These are phyloP conservation scores for Salvia rosmarinus DNA, from an alignment of 257 asterid species.

Conservation along the genomic window DNA sequence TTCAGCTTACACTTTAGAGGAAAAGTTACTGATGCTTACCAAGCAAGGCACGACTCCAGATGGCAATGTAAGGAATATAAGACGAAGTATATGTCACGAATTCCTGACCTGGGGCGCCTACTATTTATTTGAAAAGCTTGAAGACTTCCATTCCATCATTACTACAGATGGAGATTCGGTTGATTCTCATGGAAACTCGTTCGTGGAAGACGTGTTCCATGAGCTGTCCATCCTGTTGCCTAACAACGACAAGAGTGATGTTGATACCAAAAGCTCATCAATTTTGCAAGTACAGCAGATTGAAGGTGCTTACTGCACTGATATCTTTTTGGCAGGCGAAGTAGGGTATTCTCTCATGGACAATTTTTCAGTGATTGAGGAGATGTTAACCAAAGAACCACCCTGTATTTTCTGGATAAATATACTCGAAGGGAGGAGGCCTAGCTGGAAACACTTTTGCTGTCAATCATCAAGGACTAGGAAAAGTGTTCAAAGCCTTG, in stretches of 20 bases:
- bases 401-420: slow-evolving; percentile 55
- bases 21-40: slow-evolving; percentile 54
- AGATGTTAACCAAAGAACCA: slow-evolving; percentile 38
- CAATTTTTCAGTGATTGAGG: slow-evolving; percentile 36
- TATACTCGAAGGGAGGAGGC: slow-evolving; percentile 49
- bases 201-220: slow-evolving; percentile 53
- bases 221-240: slow-evolving; percentile 53
- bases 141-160: slow-evolving; percentile 33
- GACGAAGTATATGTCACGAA: slow-evolving; percentile 46
- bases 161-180: slow-evolving; percentile 29
- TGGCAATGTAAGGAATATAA: slow-evolving; percentile 36
- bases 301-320: slow-evolving; percentile 45
- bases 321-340: slow-evolving; percentile 54
- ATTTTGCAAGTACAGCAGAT: slow-evolving; percentile 42
- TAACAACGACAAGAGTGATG: slow-evolving; percentile 25
- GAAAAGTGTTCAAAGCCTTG: slow-evolving; percentile 32
- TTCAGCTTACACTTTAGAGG: slow-evolving; percentile 62
- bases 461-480: slow-evolving; percentile 37
- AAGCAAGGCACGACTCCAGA: slow-evolving; percentile 55
- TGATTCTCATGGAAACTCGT: slow-evolving; percentile 35
- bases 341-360: slow-evolving; percentile 39
- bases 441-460: slow-evolving; percentile 51
- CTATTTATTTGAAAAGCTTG: slow-evolving; percentile 49
- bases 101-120: slow-evolving; percentile 63
- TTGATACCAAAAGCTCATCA: slow-evolving; percentile 14